Conservation (phyloP, 495 filamentous ascomycete genomes). For the Aspergillus homomorphus region DNA sequence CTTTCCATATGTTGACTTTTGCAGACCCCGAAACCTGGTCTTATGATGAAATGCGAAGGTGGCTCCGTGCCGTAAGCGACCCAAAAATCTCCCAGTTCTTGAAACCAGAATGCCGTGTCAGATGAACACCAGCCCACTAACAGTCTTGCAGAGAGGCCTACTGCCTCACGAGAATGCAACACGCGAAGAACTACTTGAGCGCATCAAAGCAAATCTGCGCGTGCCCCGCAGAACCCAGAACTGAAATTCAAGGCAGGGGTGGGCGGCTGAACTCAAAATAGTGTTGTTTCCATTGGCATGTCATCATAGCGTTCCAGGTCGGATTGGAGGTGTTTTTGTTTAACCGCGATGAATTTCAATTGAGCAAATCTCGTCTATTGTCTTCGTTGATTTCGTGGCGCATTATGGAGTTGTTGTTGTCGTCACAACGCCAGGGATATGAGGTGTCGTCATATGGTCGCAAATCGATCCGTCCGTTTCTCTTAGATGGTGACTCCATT, state of each 20-base stretch:
- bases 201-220: constrained; percentile 76
- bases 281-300: not conserved
- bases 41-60: constrained; percentile 64
- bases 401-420: constrained; percentile 10
- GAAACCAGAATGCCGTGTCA: too few species aligned
- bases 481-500: not conserved
- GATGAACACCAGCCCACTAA: constrained; percentile 19
- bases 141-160: constrained; percentile 61
- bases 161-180: constrained; percentile 62
- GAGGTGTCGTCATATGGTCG: constrained; percentile 5
- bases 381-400: constrained; percentile 4
- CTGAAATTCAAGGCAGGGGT: constrained; percentile 5
- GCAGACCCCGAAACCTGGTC: constrained; percentile 71
- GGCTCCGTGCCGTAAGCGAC: constrained; percentile 73
- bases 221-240: constrained; percentile 30
- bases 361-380: not conserved
- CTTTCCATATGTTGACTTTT: constrained; percentile 12
- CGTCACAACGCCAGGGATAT: constrained; percentile 9
- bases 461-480: too few species aligned
- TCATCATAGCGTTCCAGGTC: not conserved
- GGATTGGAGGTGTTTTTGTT: not conserved
- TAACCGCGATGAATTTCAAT: not conserved
- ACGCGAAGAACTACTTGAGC: constrained; percentile 72
- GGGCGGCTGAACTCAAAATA: not conserved
- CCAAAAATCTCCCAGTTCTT: too few species aligned